These are phyloP conservation scores for Epichloe hybrida DNA, from an alignment of 2,329 filamentous ascomycete genomes.

Conservation along the genomic window DNA sequence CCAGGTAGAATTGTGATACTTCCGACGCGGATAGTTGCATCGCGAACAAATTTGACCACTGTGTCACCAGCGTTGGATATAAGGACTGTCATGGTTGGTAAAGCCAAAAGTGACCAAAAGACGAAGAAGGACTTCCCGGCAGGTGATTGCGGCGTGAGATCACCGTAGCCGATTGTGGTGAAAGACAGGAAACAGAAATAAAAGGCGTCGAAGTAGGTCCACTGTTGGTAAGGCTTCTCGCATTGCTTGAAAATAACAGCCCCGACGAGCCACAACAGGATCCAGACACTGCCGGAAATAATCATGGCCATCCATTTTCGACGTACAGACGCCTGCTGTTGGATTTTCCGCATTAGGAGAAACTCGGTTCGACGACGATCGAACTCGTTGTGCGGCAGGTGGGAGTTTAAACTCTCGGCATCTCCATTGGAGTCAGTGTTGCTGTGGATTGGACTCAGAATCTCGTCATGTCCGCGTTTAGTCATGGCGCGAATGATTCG, in stretches of 20 bases:
- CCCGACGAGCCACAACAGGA: conserved; percentile 67
- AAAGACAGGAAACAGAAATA: conserved; percentile 81
- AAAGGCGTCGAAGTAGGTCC: conserved; percentile 67
- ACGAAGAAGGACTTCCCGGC: conserved; percentile 77
- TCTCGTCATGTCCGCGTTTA: conserved; percentile 28
- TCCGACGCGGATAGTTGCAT: conserved; percentile 41
- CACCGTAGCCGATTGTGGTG: conserved; percentile 79
- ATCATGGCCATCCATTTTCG: conserved; percentile 63
- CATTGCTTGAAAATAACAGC: conserved; percentile 55
- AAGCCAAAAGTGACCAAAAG: conserved; percentile 77
- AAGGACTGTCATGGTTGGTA: conserved; percentile 80
- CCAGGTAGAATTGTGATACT: conserved; percentile 48
- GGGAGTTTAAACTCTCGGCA: conserved; percentile 3
- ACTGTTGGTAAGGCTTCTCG: conserved; percentile 40
- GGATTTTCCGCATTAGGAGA: conserved; percentile 68
- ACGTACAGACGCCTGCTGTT: conserved; percentile 47
- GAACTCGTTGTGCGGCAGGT: conserved; percentile 27
- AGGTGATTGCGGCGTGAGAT: conserved; percentile 63
- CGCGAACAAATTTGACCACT: conserved; percentile 49
- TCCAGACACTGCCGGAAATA: conserved; percentile 54
- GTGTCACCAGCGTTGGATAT: conserved; percentile 78
- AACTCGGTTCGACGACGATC: conserved; percentile 59
- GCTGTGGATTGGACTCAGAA: conserved; percentile 35
- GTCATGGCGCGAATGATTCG: conserved; percentile 31
- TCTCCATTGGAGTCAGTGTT: conserved; percentile 6